Evolutionary conservation across 345 rosid species (phyloP).

Genomic region (Salix koriyanagi): DNA sequence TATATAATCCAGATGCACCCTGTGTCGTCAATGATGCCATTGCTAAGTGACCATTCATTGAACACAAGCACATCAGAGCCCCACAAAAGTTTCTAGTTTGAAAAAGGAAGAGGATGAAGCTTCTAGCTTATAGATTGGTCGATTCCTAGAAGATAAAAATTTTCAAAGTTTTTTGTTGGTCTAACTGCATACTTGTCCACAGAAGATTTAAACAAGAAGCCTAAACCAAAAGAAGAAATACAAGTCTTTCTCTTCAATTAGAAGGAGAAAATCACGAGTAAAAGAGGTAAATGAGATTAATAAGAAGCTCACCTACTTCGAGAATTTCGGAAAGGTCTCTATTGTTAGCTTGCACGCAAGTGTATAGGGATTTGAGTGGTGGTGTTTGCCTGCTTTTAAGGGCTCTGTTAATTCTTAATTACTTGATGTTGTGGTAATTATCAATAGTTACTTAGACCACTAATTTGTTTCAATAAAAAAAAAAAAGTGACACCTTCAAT

Average conservation of each 20-base stretch:
- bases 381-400: background rate
- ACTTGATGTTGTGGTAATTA: background rate
- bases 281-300: background rate
- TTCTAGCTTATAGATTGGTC: background rate
- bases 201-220: background rate
- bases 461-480: background rate
- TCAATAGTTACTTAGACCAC: background rate
- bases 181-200: conserved; percentile 13
- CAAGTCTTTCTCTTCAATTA: background rate
- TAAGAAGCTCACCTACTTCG: conserved; percentile 10
- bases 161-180: conserved; percentile 16
- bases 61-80: background rate
- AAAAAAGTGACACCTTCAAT: background rate
- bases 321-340: background rate
- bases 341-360: conserved; percentile 8
- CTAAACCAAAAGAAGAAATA: background rate
- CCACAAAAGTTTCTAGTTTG: background rate
- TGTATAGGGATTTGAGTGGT: background rate
- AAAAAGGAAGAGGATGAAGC: background rate
- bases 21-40: conserved; percentile 27
- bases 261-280: background rate
- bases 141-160: background rate
- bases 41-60: background rate
- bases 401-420: background rate
- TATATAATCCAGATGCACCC: background rate